Evolutionary conservation across 2,329 filamentous ascomycete species (phyloP).

Genomic region (Oidium heveae): DNA sequence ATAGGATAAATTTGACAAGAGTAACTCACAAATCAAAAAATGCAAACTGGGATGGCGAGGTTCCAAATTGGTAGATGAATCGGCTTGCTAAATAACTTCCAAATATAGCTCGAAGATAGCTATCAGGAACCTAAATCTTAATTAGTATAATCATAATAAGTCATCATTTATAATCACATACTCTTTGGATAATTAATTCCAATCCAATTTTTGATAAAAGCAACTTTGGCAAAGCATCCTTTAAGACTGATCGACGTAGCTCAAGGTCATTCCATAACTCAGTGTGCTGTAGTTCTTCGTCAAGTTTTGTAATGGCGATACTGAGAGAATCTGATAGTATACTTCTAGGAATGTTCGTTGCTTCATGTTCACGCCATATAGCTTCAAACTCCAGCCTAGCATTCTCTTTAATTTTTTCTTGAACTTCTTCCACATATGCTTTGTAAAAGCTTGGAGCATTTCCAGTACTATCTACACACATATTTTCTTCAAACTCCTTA

Average conservation of each 20-base stretch:
- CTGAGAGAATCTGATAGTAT: conserved; percentile 82
- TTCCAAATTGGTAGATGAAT: conserved; percentile 90
- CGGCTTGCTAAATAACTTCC: conserved; percentile 84
- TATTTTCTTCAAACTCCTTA: conserved; percentile 63
- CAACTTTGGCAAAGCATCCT: conserved; percentile 64
- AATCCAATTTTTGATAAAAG: conserved; percentile 76
- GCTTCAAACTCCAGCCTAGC: conserved; percentile 89
- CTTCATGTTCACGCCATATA: conserved; percentile 83
- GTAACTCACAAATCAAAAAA: conserved; percentile 87
- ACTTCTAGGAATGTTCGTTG: conserved; percentile 55
- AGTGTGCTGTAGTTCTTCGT: conserved; percentile 85
- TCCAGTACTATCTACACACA: conserved; percentile 64
- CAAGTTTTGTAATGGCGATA: conserved; percentile 78
- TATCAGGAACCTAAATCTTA: conserved; percentile 44
- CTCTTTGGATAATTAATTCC: conserved; percentile 61
- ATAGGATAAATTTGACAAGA: not conserved
- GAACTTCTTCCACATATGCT: conserved; percentile 75
- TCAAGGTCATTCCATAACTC: conserved; percentile 69
- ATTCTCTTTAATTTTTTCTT: conserved; percentile 75
- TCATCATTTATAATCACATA: conserved; percentile 16
- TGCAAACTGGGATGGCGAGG: conserved; percentile 79
- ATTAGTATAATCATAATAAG: not conserved
- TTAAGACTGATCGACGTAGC: conserved; percentile 53
- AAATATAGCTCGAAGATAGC: conserved; percentile 84
- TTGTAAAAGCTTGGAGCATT: conserved; percentile 76